Percentiles rank a stretch among this genome's conserved stretches.
Evolutionary conservation across 768 basidiomycete genomes (phyloP).

Genomic region (Wakefieldia striispora): DNA sequence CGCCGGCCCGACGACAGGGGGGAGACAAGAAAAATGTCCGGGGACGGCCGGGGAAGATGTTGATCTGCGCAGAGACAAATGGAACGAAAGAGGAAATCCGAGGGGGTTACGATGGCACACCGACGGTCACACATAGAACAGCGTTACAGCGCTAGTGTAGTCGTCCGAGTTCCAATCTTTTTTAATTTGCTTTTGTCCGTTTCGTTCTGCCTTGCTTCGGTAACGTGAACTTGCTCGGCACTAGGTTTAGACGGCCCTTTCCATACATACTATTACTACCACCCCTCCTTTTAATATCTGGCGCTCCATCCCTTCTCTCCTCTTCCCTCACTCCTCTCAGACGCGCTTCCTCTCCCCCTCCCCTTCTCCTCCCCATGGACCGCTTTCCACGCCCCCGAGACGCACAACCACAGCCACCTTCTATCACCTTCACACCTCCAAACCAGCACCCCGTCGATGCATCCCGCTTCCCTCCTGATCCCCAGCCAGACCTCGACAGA

Average conservation of each 20-base stretch:
- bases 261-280: no score
- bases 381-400: constrained; percentile 29
- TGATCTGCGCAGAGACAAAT: constrained; percentile 28
- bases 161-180: constrained; percentile 12
- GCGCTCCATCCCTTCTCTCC: constrained; percentile 1
- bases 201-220: constrained; percentile 19
- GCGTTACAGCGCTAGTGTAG: neutral
- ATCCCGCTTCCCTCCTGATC: constrained; percentile 20
- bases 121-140: neutral
- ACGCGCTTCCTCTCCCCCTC: constrained; percentile 1
- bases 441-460: constrained; percentile 20
- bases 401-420: constrained; percentile 9
- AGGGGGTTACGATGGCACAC: neutral
- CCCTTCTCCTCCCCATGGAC: constrained; percentile 33
- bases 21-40: constrained; percentile 19
- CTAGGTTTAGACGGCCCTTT: constrained; percentile 31
- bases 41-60: constrained; percentile 23
- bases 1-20: constrained; percentile 33
- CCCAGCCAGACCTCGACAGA: constrained; percentile 25
- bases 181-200: constrained; percentile 16
- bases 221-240: constrained; percentile 25
- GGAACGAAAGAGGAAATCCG: constrained; percentile 14
- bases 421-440: constrained; percentile 26
- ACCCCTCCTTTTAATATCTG: constrained; percentile 27
- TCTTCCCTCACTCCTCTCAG: constrained; percentile 1